Evolutionary conservation across 768 basidiomycete species (phyloP), one percentile per base, ranked within the genome.

Genomic region (Mycena vitilis): DNA sequence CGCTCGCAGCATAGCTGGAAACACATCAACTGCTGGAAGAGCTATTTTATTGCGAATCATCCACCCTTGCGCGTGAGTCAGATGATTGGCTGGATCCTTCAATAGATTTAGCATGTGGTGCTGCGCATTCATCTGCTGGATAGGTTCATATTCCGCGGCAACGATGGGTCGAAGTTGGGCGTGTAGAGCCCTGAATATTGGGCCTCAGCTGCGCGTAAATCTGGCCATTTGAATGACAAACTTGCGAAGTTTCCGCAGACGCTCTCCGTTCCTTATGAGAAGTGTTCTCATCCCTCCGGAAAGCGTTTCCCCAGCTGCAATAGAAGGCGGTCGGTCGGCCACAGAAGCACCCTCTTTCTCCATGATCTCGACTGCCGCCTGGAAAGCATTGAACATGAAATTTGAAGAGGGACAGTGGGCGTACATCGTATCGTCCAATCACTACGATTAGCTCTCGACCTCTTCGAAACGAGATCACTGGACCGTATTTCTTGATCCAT

Each of bases 281-380:
- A 90, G 73, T 66, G 87, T 81, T 0, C 89, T 78, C 81, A 90
- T 85, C 0, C 88, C 89, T 4, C 88, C 86, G 0, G 86, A 87
- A 5, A 90, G 71, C 0, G 87, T 85, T 66, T 89, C 88, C 7
- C 89, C 89, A 0, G 85, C 89, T 1, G 89, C 83, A 51, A 91
- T 87, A 15, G 80, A 81, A 4, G 79, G 76, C 23, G 89, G 89
- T 57, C 89, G 79, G 71, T 89, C 89, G 0, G 83, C 85, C n/a
- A 87, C 76, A 5, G 80, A 69, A 5, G 85, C 84, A n/a, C 89
- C 89, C 70, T 90, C 87, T 59, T 86, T 87, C 73, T 91, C 89
- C 88, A 91, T 87, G 63, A 91, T 85, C 23, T 90, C 88, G 0
- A 89, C 82, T 0, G 89, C 88, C 44, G 88, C 88, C 75, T 89